Evolutionary conservation across 73 alveolate genomes (phyloP), one percentile per base, ranked within the genome.

Genomic region (Blepharisma japonicum): DNA sequence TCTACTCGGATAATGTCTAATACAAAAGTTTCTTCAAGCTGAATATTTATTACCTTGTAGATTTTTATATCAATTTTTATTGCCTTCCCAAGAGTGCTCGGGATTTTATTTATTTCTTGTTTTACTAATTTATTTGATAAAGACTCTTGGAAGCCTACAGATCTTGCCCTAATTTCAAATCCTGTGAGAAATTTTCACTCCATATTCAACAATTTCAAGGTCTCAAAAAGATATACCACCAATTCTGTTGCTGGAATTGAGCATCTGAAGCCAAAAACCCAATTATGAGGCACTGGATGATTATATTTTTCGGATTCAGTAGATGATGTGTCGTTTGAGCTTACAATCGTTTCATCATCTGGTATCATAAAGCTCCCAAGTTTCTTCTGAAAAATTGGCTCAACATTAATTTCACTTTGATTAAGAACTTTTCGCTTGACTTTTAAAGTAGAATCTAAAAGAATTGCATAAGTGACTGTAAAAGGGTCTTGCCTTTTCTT

Each of bases 211-310:
- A 3, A 0, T 20, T 20, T 61, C 18, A n/a, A 61, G 23, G 74
- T 1, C 47, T n/a, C 46, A 9, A 61, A 61, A 61, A 61, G 46
- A 14, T 1, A 14, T 2, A 14, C 46, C 74, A 61, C 46, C 14
- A n/a, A 61, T 25, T 61, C 74, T 25, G 39, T 25, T 18, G 23
- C 18, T 5, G 38, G 18, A 61, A 25, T 11, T 18, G 74, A 14
- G 74, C 47, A 14, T 11, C 74, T 14, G 23, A 61, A 61, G 39
- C 74, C 74, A 25, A 61, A 18, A n/a, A 61, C 23, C 74, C 74
- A 61, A 61, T 61, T 61, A 61, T 61, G 74, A 20, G 74, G 74
- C 2, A 25, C 2, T 8, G 23, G 39, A 14, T 14, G 23, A 61
- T 14, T 9, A 8, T 8, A 1, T 18, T 11, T 25, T 18, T 61